Evolutionary conservation across 2,329 filamentous ascomycete species (phyloP), one percentile per base, ranked within the genome.

Genomic region (Amauroascus niger): DNA sequence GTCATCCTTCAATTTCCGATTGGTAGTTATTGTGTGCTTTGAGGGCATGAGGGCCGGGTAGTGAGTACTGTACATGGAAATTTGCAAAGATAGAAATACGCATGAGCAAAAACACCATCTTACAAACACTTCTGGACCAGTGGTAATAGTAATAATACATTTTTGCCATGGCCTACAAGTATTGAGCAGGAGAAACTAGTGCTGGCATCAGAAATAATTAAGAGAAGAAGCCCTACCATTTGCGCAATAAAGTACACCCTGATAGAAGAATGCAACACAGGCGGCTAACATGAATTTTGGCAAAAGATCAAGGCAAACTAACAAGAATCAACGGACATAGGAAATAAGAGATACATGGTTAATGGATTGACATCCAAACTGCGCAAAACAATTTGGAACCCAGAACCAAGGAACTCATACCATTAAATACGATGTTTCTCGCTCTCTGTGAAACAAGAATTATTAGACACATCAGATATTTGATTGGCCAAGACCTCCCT

Each of bases 371-470:
- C n/a, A 39, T 39, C 22, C 45, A 35, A 35, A n/a, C 16, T 22
- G 30, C 30, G n/a, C 4, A 18, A 37, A 18, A 37, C 11, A 22
- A 45, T 33, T 46, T 13, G 16, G 41, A 46, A 35, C 13, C 20
- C 22, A 45, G 20, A 20, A n/a, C 28, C 49, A 37, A 24, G 30
- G 11, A 26, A 40, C 30, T 24, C 55, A 47, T 54, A 52, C 47
- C 55, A 54, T 53, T 65, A 86, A 61, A 86, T 81, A 44, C 84
- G 81, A 71, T 87, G 84, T 70, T 87, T 87, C 67, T 87, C 84
- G 67, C 82, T 87, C 73, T 87, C 84, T 88, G 67, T 65, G 20
- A 24, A 33, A 44, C 18, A 49, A 11, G 18, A 49, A 26, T 24
- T 14, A 22, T 51, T 43, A 41, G 40, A 52, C 50, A 46, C n/a